phyloP scores from a whole-genome alignment of 441 rosid species.

The Erysimum cheiri region DNA sequence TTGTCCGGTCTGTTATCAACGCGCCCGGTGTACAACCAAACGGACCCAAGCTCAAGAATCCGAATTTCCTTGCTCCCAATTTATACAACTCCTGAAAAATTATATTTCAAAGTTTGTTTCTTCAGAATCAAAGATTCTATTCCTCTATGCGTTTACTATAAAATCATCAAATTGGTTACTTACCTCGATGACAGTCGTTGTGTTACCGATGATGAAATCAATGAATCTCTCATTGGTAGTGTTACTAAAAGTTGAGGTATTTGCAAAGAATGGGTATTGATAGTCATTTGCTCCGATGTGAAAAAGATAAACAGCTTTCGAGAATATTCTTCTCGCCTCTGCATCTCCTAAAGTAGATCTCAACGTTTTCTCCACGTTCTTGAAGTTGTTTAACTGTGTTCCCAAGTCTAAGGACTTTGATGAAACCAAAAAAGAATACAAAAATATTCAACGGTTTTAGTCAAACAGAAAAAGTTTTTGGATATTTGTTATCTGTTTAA shows the following conservation, averaged over 20 bases:
- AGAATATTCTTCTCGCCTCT: slow-evolving; percentile 40
- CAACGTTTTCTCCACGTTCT: slow-evolving; percentile 45
- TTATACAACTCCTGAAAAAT: slow-evolving; percentile 42
- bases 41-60: slow-evolving; percentile 46
- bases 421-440: neutral
- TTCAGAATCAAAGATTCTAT: neutral
- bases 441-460: slow-evolving; percentile 10
- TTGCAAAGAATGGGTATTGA: slow-evolving; percentile 34
- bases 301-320: slow-evolving; percentile 51
- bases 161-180: neutral
- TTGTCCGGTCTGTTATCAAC: slow-evolving; percentile 25
- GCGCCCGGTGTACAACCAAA: slow-evolving; percentile 43
- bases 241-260: slow-evolving; percentile 43
- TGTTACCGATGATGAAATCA: slow-evolving; percentile 50
- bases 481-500: neutral
- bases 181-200: slow-evolving; percentile 46
- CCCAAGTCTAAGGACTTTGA: slow-evolving; percentile 46
- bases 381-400: slow-evolving; percentile 52
- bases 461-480: neutral
- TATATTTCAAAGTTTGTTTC: neutral
- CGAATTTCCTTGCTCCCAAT: slow-evolving; percentile 53
- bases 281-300: slow-evolving; percentile 59
- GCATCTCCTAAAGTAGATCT: slow-evolving; percentile 47
- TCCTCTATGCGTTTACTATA: neutral
- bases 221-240: slow-evolving; percentile 42